phyloP scores from a whole-genome alignment of 1,284 basidiomycete species.

The Somion occarium region DNA sequence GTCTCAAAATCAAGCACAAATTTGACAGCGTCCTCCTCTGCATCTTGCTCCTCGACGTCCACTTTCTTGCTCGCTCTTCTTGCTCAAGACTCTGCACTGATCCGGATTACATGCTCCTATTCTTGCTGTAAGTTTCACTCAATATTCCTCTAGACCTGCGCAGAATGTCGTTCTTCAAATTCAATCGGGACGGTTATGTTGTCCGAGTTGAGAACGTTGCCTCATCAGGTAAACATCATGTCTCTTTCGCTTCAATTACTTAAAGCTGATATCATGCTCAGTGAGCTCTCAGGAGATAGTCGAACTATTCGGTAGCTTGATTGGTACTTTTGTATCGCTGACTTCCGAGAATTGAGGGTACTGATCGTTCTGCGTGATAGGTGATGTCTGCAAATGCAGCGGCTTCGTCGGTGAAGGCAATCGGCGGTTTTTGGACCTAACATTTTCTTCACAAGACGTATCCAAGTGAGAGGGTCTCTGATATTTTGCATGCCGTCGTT shows the following conservation, averaged over 20 bases:
- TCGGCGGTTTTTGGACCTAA: slow-evolving; percentile 42
- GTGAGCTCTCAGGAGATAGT: slow-evolving; percentile 46
- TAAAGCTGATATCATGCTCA: slow-evolving; percentile 15
- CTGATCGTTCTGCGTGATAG: slow-evolving; percentile 23
- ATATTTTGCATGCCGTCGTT: slow-evolving; percentile 8
- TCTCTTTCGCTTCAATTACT: slow-evolving; percentile 2
- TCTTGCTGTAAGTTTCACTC: slow-evolving; percentile 12
- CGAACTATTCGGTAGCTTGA: slow-evolving; percentile 51
- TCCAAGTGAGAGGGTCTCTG: slow-evolving; percentile 34
- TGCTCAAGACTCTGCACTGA: too few relatives aligned
- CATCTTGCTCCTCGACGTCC: slow-evolving; percentile 9
- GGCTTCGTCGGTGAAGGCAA: slow-evolving; percentile 35
- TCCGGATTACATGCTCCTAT: slow-evolving; percentile 10
- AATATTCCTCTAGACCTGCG: slow-evolving; percentile 10
- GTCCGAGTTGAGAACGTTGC: slow-evolving; percentile 42
- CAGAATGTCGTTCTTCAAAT: slow-evolving; percentile 28
- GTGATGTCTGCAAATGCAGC: slow-evolving; percentile 41
- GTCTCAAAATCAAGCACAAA: slow-evolving; percentile 6
- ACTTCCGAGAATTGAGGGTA: slow-evolving; percentile 3
- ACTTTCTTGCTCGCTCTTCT: slow-evolving; percentile 16
- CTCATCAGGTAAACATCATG: slow-evolving; percentile 29
- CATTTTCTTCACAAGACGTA: slow-evolving; percentile 44
- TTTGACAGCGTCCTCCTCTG: background rate
- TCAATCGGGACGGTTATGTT: slow-evolving; percentile 31
- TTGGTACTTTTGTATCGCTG: slow-evolving; percentile 34